A percentile compares a stretch with the other conserved stretches of the same genome.
Evolutionary conservation across 208 protist genomes (phyloP).

Genomic region (Leishmania braziliensis): DNA sequence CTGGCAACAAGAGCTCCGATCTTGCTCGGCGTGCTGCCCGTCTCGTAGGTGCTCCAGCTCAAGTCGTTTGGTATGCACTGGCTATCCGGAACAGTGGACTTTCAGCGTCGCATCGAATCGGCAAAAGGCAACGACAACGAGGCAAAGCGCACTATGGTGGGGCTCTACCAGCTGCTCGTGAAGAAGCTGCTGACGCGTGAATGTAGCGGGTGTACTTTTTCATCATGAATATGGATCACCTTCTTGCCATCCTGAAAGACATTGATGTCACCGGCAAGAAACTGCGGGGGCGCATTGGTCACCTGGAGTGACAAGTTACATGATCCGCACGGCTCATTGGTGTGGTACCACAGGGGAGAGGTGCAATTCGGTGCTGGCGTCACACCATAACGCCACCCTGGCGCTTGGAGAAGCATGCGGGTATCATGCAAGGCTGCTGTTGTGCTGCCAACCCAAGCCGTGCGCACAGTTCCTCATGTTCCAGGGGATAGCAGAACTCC

Average conservation of each 20-base stretch:
- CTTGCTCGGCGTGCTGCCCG: conserved; percentile 77
- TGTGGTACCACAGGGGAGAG: conserved; percentile 89
- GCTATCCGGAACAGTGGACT: conserved; percentile 57
- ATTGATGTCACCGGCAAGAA: conserved; percentile 52
- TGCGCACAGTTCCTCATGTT: conserved; percentile 47
- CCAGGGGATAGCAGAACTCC: conserved; percentile 30
- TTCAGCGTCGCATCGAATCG: conserved; percentile 28
- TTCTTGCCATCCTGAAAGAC: conserved; percentile 67
- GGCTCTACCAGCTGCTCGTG: conserved; percentile 74
- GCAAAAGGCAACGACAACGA: conserved; percentile 52
- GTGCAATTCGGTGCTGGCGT: conserved; percentile 70
- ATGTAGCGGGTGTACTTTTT: conserved; percentile 93
- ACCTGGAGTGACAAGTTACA: conserved; percentile 87
- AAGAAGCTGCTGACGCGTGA: conserved; percentile 67
- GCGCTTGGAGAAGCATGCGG: conserved; percentile 72
- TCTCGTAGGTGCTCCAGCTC: conserved; percentile 50
- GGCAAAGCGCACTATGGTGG: conserved; percentile 35
- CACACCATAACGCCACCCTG: conserved; percentile 69
- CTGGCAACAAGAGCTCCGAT: conserved; percentile 17
- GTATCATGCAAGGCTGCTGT: conserved; percentile 58
- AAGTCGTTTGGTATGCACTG: conserved; percentile 61
- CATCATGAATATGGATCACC: conserved; percentile 93
- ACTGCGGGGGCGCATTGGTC: conserved; percentile 93
- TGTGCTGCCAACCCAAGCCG: conserved; percentile 39
- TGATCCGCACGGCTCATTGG: conserved; percentile 79